Percentiles rank a stretch among this genome's conserved stretches.
These are phyloP conservation scores for Penstemon eatonii DNA, from an alignment of 257 asterid species.

Conservation along the genomic window DNA sequence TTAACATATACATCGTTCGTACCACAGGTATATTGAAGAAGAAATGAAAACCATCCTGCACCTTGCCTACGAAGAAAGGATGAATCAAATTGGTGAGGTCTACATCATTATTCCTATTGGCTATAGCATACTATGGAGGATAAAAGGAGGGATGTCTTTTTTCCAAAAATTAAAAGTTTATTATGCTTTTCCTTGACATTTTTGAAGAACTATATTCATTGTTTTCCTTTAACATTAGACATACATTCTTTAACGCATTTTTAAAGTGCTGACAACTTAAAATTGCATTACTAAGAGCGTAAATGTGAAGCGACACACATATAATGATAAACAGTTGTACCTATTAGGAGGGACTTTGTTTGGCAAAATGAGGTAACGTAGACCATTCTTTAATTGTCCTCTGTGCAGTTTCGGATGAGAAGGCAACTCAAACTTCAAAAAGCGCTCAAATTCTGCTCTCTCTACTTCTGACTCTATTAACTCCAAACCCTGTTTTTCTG, in stretches of 20 bases:
- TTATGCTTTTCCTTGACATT: no score
- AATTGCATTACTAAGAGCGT: conserved; percentile 18
- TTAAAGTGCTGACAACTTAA: conserved; percentile 15
- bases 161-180: no score
- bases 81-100: conserved; percentile 16
- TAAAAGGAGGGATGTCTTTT: background rate
- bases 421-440: conserved; percentile 70
- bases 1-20: background rate
- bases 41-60: background rate
- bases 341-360: conserved; percentile 97
- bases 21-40: background rate
- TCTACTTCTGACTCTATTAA: conserved; percentile 58
- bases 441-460: conserved; percentile 62
- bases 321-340: conserved; percentile 36
- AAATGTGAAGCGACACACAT: conserved; percentile 13
- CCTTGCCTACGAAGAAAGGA: conserved; percentile 15
- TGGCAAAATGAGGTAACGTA: conserved; percentile 89
- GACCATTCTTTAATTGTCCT: conserved; percentile 94
- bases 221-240: conserved; percentile 2
- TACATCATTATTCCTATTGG: background rate
- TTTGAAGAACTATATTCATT: no score
- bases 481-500: conserved; percentile 70
- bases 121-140: conserved; percentile 3
- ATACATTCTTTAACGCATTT: conserved; percentile 11
- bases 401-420: conserved; percentile 91